Evolutionary conservation across 805 yeast genomes (phyloP), one percentile per base, ranked within the genome.

Genomic region (Komagataella populi): DNA sequence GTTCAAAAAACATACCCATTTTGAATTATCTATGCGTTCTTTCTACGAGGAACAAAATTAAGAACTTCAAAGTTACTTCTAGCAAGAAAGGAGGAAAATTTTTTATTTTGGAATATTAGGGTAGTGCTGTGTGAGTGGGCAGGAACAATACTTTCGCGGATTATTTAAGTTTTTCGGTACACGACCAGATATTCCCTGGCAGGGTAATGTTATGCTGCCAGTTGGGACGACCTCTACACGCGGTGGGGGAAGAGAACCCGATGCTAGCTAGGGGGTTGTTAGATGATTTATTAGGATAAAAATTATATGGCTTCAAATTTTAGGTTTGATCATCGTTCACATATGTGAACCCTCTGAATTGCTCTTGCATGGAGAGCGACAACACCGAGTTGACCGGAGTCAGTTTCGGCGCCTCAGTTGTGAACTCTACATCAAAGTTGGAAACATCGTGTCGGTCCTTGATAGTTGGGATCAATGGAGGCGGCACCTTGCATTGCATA

Each of bases 301-400:
- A 30, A 30, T 10, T 30, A 30, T 30, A 10, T 30, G 14, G 14
- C 14, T 30, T 30, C 39, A 30, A 4, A 10, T 30, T 24, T 1
- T 73, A 67, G 12, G 55, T 50, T 14, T 54, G 58, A 36, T 79
- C 81, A 49, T 83, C 89, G 24, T 84, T 78, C 59, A 85, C 80
- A 66, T 89, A 91, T 1, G 97, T 88, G 70, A 93, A 93, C 3
- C 99, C 99, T 59, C 98, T 81, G 77, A 93, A 93, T 70, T 88
- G 95, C 61, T 93, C 97, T 73, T 93, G 99, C 80, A 85, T 84
- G 23, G 83, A 79, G 1, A 93, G 80, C 12, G 93, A 84, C 60
- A 93, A 73, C 6, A 86, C 82, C 30, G 96, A 84, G 54, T 88
- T 91, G 49, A 93, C 90, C 2, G 99, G 99, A 1, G 99, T 93